Evolutionary conservation across 441 rosid genomes (phyloP).

Genomic region (Hura crepitans): DNA sequence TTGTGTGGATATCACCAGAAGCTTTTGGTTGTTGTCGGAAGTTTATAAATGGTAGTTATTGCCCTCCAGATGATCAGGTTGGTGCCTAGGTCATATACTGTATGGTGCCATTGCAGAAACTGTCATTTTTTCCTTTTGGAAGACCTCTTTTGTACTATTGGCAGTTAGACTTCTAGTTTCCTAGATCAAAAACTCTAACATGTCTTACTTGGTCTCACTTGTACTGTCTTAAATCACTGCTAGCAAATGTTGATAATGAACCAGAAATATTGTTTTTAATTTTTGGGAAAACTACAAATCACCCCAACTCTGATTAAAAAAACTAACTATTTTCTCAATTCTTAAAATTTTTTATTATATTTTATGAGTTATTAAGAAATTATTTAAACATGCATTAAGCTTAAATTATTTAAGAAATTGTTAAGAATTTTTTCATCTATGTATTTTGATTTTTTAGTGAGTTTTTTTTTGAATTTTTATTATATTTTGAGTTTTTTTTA

Average conservation of each 20-base stretch:
- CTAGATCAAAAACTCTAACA: not conserved
- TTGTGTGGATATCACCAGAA: constrained; percentile 95
- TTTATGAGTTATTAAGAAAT: too few species aligned
- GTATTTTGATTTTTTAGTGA: too few species aligned
- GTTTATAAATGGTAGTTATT: constrained; percentile 77
- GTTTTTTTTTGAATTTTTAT: too few species aligned
- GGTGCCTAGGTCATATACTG: constrained; percentile 18
- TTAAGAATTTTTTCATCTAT: too few species aligned
- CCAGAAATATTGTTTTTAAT: not conserved
- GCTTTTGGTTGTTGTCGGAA: constrained; percentile 96
- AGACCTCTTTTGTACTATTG: not conserved
- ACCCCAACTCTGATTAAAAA: too few species aligned
- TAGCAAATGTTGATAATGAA: not conserved
- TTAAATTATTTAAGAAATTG: too few species aligned
- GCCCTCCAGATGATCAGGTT: constrained; percentile 97
- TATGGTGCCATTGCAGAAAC: constrained; percentile 3
- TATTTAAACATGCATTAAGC: too few species aligned
- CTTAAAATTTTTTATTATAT: too few species aligned
- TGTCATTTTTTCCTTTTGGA: not conserved
- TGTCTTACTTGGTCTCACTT: not conserved
- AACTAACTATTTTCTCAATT: too few species aligned
- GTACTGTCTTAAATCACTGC: not conserved
- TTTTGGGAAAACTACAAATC: too few species aligned
- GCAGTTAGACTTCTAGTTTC: constrained; percentile 18
- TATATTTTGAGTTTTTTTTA: too few species aligned